A percentile compares a stretch with the other conserved stretches of the same genome.
Evolutionary conservation across 73 alveolate species (phyloP).

Genomic region (Durusdinium trenchii): DNA sequence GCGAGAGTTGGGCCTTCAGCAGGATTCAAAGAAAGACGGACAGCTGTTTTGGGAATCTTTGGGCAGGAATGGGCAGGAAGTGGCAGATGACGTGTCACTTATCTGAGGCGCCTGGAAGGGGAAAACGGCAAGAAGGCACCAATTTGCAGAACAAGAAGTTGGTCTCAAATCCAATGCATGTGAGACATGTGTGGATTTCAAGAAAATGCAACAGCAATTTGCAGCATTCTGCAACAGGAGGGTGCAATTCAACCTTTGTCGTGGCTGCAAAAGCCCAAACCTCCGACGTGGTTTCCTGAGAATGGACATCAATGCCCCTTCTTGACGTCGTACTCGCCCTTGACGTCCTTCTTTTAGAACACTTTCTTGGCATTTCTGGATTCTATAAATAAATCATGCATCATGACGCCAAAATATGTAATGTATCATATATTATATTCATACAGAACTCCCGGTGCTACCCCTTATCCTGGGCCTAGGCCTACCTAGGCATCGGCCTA

Average conservation of each 20-base stretch:
- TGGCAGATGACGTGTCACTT: neutral
- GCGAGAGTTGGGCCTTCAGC: slow-evolving; percentile 23
- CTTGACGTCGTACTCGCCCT: too few species aligned
- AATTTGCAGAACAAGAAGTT: neutral
- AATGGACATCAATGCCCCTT: neutral
- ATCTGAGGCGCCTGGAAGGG: slow-evolving; percentile 4
- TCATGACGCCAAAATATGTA: too few species aligned
- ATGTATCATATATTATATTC: too few species aligned
- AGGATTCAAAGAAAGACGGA: neutral
- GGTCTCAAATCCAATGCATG: neutral
- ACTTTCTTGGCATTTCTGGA: too few species aligned
- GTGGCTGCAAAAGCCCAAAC: slow-evolving; percentile 92
- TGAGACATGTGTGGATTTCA: neutral
- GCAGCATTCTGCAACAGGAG: neutral
- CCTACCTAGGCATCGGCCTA: too few species aligned
- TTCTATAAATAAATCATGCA: too few species aligned
- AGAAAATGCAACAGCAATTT: neutral
- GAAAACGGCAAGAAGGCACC: slow-evolving; percentile 11
- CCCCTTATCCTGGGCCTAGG: neutral
- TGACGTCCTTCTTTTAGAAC: neutral
- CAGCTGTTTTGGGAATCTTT: neutral
- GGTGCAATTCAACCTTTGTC: slow-evolving; percentile 85
- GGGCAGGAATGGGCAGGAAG: neutral
- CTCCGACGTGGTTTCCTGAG: slow-evolving; percentile 42
- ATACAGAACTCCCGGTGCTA: neutral